Evolutionary conservation across 2,329 filamentous ascomycete species (phyloP), one percentile per base, ranked within the genome.

Genomic region (Zasmidium angulare): DNA sequence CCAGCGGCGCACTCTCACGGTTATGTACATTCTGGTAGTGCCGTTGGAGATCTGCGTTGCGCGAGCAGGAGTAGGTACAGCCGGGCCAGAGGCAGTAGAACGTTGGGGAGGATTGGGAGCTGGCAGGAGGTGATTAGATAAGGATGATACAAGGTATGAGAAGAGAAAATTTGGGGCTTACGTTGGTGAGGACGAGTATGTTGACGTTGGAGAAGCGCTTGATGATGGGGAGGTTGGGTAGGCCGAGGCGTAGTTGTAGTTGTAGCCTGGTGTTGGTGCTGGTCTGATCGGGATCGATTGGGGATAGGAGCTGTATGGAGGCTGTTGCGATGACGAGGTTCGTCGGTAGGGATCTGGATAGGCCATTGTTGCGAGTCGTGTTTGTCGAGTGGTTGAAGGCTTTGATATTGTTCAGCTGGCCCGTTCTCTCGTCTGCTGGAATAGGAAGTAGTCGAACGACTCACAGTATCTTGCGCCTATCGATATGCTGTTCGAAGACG

Each of bases 41-140:
- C 6, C 81, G 79, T 62, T 78, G 77, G 11, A 82, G 69, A 64
- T 84, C 81, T 6, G 79, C 79, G 47, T 75, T 72, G 49, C 80
- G 78, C 17, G 74, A 76, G 69, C 81, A 81, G 50, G 46, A 40
- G 53, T 62, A 56, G 17, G 46, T 57, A 58, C 68, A 69, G 43
- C 50, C 46, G 1, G 51, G 51, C 29, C 63, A 63, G 52, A 68
- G 61, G 58, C 66, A 66, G 56, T 51, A n/a, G 48, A 11, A 49
- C n/a, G 36, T 43, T 43, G 36, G 36, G 9, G 36, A 11, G 26
- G n/a, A n/a, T n/a, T 43, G 6, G 36, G 6, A 9, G 36, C 12
- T 14, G 11, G 36, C 3, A 43, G 4, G 36, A 43, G 36, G 36
- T 7, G 11, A 17, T 43, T 19, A 19, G 21, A 22, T 29, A 10